Base-by-base conservation (phyloP, 83 land plant genomes). In the Picea mariana region DNA sequence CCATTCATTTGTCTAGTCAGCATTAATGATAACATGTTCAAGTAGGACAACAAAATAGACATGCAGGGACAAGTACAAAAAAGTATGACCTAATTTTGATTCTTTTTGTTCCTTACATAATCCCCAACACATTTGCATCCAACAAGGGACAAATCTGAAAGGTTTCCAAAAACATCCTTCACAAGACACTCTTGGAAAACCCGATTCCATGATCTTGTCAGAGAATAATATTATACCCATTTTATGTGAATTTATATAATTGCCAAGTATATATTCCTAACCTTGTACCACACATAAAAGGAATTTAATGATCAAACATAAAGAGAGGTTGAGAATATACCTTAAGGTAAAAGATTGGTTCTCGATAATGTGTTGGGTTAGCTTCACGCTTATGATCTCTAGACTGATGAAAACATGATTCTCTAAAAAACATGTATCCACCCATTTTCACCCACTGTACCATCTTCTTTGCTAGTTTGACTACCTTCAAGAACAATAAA, bases 331-430 rank as follows among this genome's bases (percentile, higher is more conserved):
- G 38, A 34, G 38, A 34, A 62, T 16, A 47, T 21, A 89, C 90
- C 89, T 89, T 89, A 66, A 80, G 77, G 79, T 89, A 89, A 24
- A 78, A 84, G 58, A 86, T 83, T n/a, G 90, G 90, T 60, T 83
- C 67, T 9, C 90, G 67, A 69, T 89, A 89, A 55, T 89, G 90
- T 3, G 90, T 89, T n/a, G 90, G 90, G 63, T 89, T 89, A 60
- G 49, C 83, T 63, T 86, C 83, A 15, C 86, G 80, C 76, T 89
- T 89, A 71, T 84, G 89, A 75, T 89, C 90, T 67, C 90, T 89
- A 52, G 90, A 89, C 80, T 86, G 89, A 77, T 89, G 88, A 72
- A 89, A 89, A 76, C 89, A 89, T 5, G 90, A 89, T 64, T 89
- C 90, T 16, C 90, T 82, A 69, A 86, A 89, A 80, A 89, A 89